These are phyloP conservation scores for Ophiostoma himal-ulmi DNA, from an alignment of 2,329 filamentous ascomycete species.

Conservation along the genomic window DNA sequence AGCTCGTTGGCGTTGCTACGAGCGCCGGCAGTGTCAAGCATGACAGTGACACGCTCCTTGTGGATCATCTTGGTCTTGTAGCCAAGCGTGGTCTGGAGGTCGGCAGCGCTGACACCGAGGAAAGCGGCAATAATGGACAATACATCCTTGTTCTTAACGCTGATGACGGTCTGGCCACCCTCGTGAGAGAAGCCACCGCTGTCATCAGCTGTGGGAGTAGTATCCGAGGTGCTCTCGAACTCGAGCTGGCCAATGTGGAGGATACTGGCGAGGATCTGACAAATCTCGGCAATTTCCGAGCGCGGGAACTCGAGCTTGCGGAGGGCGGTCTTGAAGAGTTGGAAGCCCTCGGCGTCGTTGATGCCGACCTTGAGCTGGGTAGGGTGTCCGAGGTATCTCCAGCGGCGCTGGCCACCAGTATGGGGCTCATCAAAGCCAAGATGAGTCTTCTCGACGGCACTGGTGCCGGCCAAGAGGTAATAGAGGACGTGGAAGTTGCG, in stretches of 20 bases:
- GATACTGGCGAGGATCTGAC: slow-evolving; percentile 87
- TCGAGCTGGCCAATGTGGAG: slow-evolving; percentile 97
- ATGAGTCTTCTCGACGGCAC: slow-evolving; percentile 81
- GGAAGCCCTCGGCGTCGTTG: slow-evolving; percentile 91
- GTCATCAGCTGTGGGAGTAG: slow-evolving; percentile 74
- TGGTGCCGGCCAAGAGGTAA: slow-evolving; percentile 90
- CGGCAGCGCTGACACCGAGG: slow-evolving; percentile 72
- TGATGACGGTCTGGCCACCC: slow-evolving; percentile 76
- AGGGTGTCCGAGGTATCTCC: slow-evolving; percentile 93
- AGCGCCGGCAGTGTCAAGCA: slow-evolving; percentile 89
- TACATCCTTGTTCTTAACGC: slow-evolving; percentile 89
- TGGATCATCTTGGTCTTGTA: slow-evolving; percentile 97
- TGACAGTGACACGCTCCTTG: slow-evolving; percentile 94
- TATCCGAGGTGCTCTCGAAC: slow-evolving; percentile 76
- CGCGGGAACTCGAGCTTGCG: slow-evolving; percentile 91
- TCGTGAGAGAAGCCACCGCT: slow-evolving; percentile 96
- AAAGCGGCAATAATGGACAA: slow-evolving; percentile 87
- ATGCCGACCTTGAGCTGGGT: slow-evolving; percentile 96
- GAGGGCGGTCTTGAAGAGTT: slow-evolving; percentile 93
- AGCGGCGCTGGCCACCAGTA: slow-evolving; percentile 62
- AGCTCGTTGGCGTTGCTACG: slow-evolving; percentile 90
- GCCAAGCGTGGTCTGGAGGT: slow-evolving; percentile 81
- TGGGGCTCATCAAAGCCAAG: slow-evolving; percentile 55
- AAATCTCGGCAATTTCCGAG: slow-evolving; percentile 92
- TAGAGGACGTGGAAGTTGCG: slow-evolving; percentile 95